Percentiles rank a stretch among this genome's conserved stretches.
Conservation (phyloP, 164 flowering plant genomes). For the Annona cherimola region DNA sequence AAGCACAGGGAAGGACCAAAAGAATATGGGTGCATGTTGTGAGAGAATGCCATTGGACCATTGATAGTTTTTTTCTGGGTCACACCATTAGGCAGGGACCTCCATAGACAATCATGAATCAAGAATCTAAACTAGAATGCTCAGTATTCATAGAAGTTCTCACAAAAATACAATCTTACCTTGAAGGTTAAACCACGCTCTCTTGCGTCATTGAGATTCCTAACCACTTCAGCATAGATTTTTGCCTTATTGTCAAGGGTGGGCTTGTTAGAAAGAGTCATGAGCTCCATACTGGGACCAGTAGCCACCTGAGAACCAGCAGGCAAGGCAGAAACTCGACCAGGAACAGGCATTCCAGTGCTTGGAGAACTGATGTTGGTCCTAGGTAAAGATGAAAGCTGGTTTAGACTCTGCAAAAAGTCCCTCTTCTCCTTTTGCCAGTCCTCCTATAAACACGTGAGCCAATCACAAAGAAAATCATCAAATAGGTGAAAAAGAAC, state of each 20-base stretch:
- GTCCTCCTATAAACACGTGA: slow-evolving; percentile 58
- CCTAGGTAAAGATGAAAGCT: slow-evolving; percentile 73
- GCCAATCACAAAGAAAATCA: neutral
- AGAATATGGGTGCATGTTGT: too few relatives aligned
- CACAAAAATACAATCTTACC: slow-evolving; percentile 33
- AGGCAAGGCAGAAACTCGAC: slow-evolving; percentile 43
- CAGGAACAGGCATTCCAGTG: slow-evolving; percentile 29
- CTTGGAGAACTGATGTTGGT: slow-evolving; percentile 43
- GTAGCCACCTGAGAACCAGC: slow-evolving; percentile 52
- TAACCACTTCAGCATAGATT: slow-evolving; percentile 71
- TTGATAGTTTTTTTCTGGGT: too few relatives aligned
- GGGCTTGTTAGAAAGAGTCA: slow-evolving; percentile 47
- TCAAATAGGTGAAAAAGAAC: neutral
- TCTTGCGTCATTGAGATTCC: slow-evolving; percentile 67
- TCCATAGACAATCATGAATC: neutral
- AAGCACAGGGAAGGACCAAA: too few relatives aligned
- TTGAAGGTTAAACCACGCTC: slow-evolving; percentile 66
- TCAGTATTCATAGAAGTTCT: neutral
- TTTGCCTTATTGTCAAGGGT: slow-evolving; percentile 70
- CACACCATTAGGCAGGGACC: too few relatives aligned
- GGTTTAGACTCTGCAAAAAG: slow-evolving; percentile 84
- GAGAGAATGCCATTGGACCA: too few relatives aligned
- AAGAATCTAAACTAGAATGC: neutral
- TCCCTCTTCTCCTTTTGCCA: slow-evolving; percentile 94
- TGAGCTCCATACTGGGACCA: slow-evolving; percentile 44